Evolutionary conservation across 208 protist genomes (phyloP).

Genomic region (Angomonas ambiguus): DNA sequence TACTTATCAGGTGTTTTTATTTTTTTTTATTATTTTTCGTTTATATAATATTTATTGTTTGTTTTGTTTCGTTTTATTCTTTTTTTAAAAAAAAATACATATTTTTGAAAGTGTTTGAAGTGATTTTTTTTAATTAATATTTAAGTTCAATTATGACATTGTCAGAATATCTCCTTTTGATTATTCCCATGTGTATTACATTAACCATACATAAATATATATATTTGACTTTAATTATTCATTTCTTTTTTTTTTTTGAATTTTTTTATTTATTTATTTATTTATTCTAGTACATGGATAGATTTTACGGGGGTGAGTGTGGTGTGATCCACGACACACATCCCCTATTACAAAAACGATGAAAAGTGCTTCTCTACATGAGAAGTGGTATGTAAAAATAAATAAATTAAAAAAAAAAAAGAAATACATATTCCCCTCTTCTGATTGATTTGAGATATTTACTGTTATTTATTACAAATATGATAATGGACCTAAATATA

Average conservation of each 20-base stretch:
- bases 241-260: not conserved
- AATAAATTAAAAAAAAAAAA: constrained; percentile 10
- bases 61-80: not conserved
- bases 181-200: too few relatives aligned
- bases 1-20: too few relatives aligned
- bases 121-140: not conserved
- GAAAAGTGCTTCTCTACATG: not conserved
- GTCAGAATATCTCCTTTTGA: too few relatives aligned
- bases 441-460: too few relatives aligned
- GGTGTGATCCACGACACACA: not conserved
- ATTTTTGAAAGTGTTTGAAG: not conserved
- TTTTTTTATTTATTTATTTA: not conserved
- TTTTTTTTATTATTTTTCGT: not conserved
- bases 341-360: not conserved
- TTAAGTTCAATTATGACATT: too few relatives aligned
- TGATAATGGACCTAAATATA: not conserved
- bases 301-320: too few relatives aligned
- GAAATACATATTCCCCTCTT: too few relatives aligned
- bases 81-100: not conserved
- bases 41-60: not conserved
- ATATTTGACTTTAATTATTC: too few relatives aligned
- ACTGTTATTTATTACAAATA: constrained; percentile 4
- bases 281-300: too few relatives aligned
- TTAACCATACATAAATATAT: too few relatives aligned
- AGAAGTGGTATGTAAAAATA: too few relatives aligned